These are phyloP conservation scores for Podospora anserina DNA, from an alignment of 495 filamentous ascomycete genomes.

Conservation along the genomic window DNA sequence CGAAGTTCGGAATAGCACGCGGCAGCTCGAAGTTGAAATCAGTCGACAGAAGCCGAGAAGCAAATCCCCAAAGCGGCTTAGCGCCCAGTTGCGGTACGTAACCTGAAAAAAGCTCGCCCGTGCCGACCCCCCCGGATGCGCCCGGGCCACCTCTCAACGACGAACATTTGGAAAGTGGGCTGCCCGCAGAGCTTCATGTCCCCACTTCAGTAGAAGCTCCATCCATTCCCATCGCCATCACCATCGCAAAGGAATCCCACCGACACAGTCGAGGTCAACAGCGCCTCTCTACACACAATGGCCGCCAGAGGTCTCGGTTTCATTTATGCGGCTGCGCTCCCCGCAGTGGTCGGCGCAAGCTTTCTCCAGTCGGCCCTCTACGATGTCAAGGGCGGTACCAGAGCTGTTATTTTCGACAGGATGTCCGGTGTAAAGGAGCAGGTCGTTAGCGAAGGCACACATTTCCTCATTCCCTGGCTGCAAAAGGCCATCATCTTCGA, in stretches of 20 bases:
- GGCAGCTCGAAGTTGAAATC: slow-evolving; percentile 31
- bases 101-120: slow-evolving; percentile 12
- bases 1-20: slow-evolving; percentile 25
- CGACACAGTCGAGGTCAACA: slow-evolving; percentile 13
- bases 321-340: slow-evolving; percentile 69
- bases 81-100: slow-evolving; percentile 15
- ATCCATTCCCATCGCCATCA: slow-evolving; percentile 13
- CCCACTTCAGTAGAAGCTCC: slow-evolving; percentile 29
- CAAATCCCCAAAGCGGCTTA: slow-evolving; percentile 42
- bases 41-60: slow-evolving; percentile 33
- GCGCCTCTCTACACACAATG: slow-evolving; percentile 26
- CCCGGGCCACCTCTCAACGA: neutral
- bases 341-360: slow-evolving; percentile 59
- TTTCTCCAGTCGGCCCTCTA: slow-evolving; percentile 77
- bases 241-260: slow-evolving; percentile 10
- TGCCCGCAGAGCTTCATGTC: neutral
- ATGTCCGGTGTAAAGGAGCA: slow-evolving; percentile 86
- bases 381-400: slow-evolving; percentile 90
- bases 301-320: slow-evolving; percentile 58
- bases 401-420: slow-evolving; percentile 98
- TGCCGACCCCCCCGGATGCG: slow-evolving; percentile 1
- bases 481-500: slow-evolving; percentile 95
- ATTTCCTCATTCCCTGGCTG: slow-evolving; percentile 95
- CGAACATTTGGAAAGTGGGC: slow-evolving; percentile 1
- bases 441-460: slow-evolving; percentile 93